phyloP scores from a whole-genome alignment of 208 protist species.

The Wallacemonas rigidus region DNA sequence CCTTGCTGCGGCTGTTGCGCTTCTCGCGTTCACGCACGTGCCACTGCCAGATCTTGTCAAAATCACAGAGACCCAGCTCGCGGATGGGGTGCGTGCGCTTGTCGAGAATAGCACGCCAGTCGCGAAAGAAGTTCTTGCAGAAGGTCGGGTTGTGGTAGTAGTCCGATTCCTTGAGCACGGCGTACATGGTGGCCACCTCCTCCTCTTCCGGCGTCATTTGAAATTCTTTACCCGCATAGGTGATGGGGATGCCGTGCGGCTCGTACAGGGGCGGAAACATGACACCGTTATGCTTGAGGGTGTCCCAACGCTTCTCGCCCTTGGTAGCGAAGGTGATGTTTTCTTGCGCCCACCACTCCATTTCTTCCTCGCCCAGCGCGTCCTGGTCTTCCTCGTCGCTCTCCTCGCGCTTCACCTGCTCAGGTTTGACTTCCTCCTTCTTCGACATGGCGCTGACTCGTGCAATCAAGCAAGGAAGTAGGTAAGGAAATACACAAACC shows the following conservation, averaged over 20 bases:
- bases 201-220: conserved; percentile 95
- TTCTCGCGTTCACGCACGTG: conserved; percentile 89
- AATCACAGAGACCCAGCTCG: conserved; percentile 96
- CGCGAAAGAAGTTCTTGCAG: conserved; percentile 97
- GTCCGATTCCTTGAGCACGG: conserved; percentile 92
- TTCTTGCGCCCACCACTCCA: conserved; percentile 89
- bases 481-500: too few relatives aligned
- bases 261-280: conserved; percentile 97
- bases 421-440: conserved; percentile 38
- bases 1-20: conserved; percentile 79
- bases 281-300: conserved; percentile 96
- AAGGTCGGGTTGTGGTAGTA: conserved; percentile 96
- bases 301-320: conserved; percentile 94
- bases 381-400: conserved; percentile 54
- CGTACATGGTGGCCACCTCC: conserved; percentile 99
- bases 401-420: conserved; percentile 26
- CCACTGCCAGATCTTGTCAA: conserved; percentile 95
- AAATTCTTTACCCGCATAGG: conserved; percentile 94
- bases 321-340: conserved; percentile 63
- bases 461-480: too few relatives aligned
- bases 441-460: conserved; percentile 17
- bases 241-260: conserved; percentile 95
- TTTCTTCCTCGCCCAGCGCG: conserved; percentile 47
- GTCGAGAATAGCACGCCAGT: conserved; percentile 92
- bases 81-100: conserved; percentile 91